Conservation (phyloP, 1,284 basidiomycete species). For the Gastroboletus turbinatus region DNA sequence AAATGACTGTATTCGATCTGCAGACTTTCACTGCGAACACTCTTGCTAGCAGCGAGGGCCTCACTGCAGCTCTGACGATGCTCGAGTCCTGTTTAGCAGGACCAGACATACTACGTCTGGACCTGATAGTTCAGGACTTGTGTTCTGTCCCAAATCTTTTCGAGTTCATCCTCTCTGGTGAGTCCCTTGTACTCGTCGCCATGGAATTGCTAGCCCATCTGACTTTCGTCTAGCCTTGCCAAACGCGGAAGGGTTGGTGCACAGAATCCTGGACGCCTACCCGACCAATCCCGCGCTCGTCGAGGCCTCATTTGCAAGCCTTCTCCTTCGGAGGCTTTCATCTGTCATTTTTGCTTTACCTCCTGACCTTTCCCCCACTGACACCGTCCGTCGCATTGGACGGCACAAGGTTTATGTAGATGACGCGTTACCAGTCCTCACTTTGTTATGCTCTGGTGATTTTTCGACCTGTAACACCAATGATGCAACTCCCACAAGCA, state of each 20-base stretch:
- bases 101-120: slow-evolving; percentile 20
- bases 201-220: not conserved
- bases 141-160: slow-evolving; percentile 28
- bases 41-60: slow-evolving; percentile 17
- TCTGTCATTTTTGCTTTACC: slow-evolving; percentile 24
- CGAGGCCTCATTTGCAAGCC: slow-evolving; percentile 10
- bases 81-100: slow-evolving; percentile 32
- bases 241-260: slow-evolving; percentile 6
- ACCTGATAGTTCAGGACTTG: slow-evolving; percentile 32
- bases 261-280: slow-evolving; percentile 21
- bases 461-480: slow-evolving; percentile 4
- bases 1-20: slow-evolving; percentile 17
- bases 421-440: slow-evolving; percentile 17
- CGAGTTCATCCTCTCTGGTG: slow-evolving; percentile 31
- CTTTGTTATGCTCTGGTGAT: slow-evolving; percentile 12
- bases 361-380: slow-evolving; percentile 10
- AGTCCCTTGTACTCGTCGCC: not conserved
- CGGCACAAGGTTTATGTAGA: slow-evolving; percentile 24
- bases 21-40: slow-evolving; percentile 14
- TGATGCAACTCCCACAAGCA: not conserved
- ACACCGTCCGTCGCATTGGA: slow-evolving; percentile 14
- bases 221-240: slow-evolving; percentile 20
- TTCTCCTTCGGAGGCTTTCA: slow-evolving; percentile 23
- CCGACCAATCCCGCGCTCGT: slow-evolving; percentile 20
- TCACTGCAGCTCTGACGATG: slow-evolving; percentile 12